Base-by-base conservation (phyloP, 2,329 filamentous ascomycete genomes). In the Fusarium nelsonii region DNA sequence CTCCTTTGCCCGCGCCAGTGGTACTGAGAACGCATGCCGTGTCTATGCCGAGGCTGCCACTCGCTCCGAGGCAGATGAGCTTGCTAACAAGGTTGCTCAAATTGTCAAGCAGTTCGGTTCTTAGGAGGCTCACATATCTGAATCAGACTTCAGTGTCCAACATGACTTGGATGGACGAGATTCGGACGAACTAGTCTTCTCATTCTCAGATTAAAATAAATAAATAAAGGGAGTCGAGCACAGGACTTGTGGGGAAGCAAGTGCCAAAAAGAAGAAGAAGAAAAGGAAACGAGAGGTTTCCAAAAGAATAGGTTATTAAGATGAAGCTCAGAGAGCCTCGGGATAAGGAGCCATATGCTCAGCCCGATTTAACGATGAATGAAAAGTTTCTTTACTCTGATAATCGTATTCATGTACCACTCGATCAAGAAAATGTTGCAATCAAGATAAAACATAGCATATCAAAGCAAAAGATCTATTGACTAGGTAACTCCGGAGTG, bases 21-120 rank as follows among this genome's bases (percentile, higher is more conserved):
- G 96, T 32, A 99, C 96, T 0, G 96, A 99, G 80, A 97, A 99
- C 79, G 95, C 94, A 4, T 94, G 97, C 73, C 88, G 96, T 67
- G 94, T 99, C 20, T 99, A 99, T 77, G 95, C 95, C 9, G 96
- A 99, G 82, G 96, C 96, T 6, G 92, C 92, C 37, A 96, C 92
- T 46, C 89, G 92, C 68, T 92, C 90, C 16, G 95, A 98, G 80
- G 94, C 94, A 1, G 94, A 97, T 75, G 94, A 97, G 79, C 85
- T 98, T 67, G 93, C 94, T 60, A 90, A 90, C 74, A 92, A 93
- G 78, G 93, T 98, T 48, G 90, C 91, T 16, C 86, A 88, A 70
- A 88, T 94, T 66, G 90, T 96, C 61, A 88, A 90, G 79, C 87
- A 90, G 73, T 87, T 74, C 61, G 79, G 78, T 46, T 78, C 78